Conservation (phyloP, 148 eudicot genomes). For the Pouteria glomerata region DNA sequence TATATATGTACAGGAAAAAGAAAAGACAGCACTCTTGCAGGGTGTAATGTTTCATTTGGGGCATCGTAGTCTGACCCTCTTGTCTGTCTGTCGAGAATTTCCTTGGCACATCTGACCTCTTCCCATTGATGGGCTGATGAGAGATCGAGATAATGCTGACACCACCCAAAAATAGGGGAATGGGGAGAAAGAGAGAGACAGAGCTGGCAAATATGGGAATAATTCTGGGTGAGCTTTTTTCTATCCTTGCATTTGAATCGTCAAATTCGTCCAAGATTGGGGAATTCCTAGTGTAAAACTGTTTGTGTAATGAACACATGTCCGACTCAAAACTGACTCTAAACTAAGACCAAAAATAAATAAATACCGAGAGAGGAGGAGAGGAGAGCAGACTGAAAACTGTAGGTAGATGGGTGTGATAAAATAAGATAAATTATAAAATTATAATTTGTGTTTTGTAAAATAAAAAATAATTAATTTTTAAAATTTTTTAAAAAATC, state of each 20-base stretch:
- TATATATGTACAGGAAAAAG: not conserved
- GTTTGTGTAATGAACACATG: too few relatives aligned
- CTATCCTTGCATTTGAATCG: not conserved
- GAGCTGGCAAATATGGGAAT: too few relatives aligned
- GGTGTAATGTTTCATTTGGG: not conserved
- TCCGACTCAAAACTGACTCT: too few relatives aligned
- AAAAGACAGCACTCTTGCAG: not conserved
- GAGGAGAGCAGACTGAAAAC: not conserved
- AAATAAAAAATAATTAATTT: too few relatives aligned
- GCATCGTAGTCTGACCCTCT: not conserved
- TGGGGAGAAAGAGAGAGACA: not conserved
- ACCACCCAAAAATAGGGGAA: not conserved
- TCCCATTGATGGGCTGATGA: not conserved
- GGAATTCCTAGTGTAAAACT: not conserved
- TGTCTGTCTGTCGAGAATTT: conserved; percentile 18
- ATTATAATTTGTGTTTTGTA: too few relatives aligned
- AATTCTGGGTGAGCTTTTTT: not conserved
- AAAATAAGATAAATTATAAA: not conserved
- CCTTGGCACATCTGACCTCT: not conserved
- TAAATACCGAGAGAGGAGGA: not conserved
- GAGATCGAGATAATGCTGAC: not conserved
- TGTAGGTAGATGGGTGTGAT: not conserved
- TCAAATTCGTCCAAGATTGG: not conserved
- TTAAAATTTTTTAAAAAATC: too few relatives aligned
- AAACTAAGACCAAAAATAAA: not conserved